Conservation (phyloP, 2,329 filamentous ascomycete genomes). For the Paecilomyces variotii region DNA sequence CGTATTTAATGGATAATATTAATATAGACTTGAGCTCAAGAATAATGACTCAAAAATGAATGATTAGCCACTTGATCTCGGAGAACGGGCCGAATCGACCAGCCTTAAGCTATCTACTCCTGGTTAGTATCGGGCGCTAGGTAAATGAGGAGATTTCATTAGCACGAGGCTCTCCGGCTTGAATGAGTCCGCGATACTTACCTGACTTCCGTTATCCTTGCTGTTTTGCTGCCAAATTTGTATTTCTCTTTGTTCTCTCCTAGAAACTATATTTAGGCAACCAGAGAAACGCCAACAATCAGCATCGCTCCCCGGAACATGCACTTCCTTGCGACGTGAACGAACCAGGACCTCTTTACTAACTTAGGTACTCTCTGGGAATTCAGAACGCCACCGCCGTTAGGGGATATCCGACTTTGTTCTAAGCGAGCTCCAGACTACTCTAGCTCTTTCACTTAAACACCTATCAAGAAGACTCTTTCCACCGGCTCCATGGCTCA, state of each 20-base stretch:
- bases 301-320: too few species aligned
- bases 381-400: neutral
- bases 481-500: neutral
- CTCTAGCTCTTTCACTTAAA: neutral
- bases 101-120: neutral
- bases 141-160: neutral
- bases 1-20: too few species aligned
- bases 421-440: neutral
- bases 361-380: too few species aligned
- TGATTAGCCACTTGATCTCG: neutral
- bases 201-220: too few species aligned
- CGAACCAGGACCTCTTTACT: neutral
- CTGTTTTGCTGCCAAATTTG: too few species aligned
- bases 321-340: neutral
- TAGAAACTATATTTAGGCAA: too few species aligned
- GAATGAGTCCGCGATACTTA: neutral
- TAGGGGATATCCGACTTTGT: neutral
- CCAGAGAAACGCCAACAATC: too few species aligned
- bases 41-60: neutral
- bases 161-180: neutral
- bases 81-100: neutral
- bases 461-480: neutral
- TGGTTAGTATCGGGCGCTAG: neutral
- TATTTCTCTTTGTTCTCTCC: too few species aligned
- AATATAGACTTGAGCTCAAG: neutral